Evolutionary conservation across 2,329 filamentous ascomycete species (phyloP).

Genomic region (Arthrobotrys pseudoclavata): DNA sequence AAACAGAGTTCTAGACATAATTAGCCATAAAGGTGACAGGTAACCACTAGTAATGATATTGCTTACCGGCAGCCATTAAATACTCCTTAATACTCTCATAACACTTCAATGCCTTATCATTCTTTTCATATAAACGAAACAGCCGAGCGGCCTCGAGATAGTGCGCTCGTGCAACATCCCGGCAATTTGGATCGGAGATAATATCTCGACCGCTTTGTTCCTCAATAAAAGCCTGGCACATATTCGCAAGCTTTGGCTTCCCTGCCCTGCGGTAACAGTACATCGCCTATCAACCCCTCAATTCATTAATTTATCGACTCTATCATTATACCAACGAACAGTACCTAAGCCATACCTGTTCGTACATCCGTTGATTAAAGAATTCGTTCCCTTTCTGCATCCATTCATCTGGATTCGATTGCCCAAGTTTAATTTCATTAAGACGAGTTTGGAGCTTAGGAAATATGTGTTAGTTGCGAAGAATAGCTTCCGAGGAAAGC

Average conservation of each 20-base stretch:
- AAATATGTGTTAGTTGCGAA: background rate
- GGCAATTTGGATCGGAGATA: constrained; percentile 19
- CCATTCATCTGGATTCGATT: constrained; percentile 22
- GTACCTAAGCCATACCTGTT: constrained; percentile 4
- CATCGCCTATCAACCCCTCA: too few relatives aligned
- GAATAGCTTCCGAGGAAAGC: too few relatives aligned
- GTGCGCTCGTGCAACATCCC: background rate
- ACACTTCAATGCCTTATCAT: constrained; percentile 29
- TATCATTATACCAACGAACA: too few relatives aligned
- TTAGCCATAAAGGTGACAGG: too few relatives aligned
- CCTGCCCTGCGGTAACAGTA: constrained; percentile 28
- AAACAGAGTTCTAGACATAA: too few relatives aligned
- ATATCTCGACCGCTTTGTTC: constrained; percentile 29
- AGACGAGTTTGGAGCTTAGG: constrained; percentile 21
- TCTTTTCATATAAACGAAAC: background rate
- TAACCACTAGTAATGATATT: too few relatives aligned
- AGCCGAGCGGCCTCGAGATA: constrained; percentile 28
- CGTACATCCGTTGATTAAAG: constrained; percentile 33
- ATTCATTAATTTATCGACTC: background rate
- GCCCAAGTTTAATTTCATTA: constrained; percentile 7
- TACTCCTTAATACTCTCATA: constrained; percentile 38
- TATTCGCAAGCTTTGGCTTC: background rate
- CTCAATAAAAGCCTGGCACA: constrained; percentile 13
- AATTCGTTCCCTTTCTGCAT: constrained; percentile 24
- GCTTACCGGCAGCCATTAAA: constrained; percentile 1